Evolutionary conservation across 768 basidiomycete species (phyloP), one percentile per base, ranked within the genome.

Genomic region (Chiua virens): DNA sequence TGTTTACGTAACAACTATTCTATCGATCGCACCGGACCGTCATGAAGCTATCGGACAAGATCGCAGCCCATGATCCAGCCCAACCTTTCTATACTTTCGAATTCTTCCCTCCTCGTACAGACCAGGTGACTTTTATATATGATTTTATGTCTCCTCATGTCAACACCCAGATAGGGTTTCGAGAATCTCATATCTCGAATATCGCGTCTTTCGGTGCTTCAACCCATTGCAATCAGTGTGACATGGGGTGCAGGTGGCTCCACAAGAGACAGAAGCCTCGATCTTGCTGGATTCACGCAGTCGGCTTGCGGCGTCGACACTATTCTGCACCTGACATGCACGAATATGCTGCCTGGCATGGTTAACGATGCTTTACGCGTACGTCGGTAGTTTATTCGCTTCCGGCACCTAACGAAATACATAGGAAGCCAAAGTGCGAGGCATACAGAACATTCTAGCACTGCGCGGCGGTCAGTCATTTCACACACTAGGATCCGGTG

Each of bases 221-320:
- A 83, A 32, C 93, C 94, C 7, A 75, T 94, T 7, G 94, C 89
- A 21, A 79, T 98, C 51, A 94, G 87, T 61, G 80, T 98, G 20
- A 98, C 97, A 61, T 98, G 97, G 97, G 97, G 97, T 39, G 96
- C 97, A 0, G 96, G 97, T 10, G 96, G 97, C 3, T 83, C 85
- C 8, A 98, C 96, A 0, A 92, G 82, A 59, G 89, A 94, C 30
- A 79, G 89, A 28, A 91, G 85, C 64, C 74, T 99, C 36, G 93
- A 95, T 57, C 80, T 99, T 3, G 95, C 94, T 0, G 81, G 80
- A 11, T 70, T 92, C 48, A 82, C 83, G 2, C 90, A 93, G 66
- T 72, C 75, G 17, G 81, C 85, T 49, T 80, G 90, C 68, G 83
- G 80, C 1, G 73, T 95, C 39, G 91, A 97, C 59, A 94, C 92